These are phyloP conservation scores for Primulina huaijiensis DNA, from an alignment of 257 asterid species.

Conservation along the genomic window DNA sequence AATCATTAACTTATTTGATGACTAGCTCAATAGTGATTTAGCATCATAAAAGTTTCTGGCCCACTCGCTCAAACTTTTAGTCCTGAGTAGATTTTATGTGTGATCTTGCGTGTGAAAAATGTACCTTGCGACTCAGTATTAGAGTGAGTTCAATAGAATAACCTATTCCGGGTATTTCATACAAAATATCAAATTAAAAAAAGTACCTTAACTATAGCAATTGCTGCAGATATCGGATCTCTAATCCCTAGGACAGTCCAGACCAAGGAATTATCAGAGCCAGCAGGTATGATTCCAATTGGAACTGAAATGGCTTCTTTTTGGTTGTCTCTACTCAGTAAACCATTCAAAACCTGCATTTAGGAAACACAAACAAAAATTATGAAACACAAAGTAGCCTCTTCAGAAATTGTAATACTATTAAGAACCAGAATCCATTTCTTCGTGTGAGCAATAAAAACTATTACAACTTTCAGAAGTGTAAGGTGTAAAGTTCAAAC, in stretches of 20 bases:
- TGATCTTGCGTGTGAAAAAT: background rate
- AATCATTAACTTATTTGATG: background rate
- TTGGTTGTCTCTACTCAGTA: constrained; percentile 89
- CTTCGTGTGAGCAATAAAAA: background rate
- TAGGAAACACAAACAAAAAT: background rate
- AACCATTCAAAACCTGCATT: constrained; percentile 90
- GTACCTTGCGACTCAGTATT: background rate
- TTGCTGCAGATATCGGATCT: constrained; percentile 96
- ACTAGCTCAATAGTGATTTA: background rate
- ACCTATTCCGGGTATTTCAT: background rate
- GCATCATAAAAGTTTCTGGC: background rate
- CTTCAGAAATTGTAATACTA: background rate
- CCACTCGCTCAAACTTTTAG: background rate
- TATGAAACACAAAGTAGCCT: background rate
- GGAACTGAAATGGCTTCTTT: constrained; percentile 95
- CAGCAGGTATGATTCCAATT: constrained; percentile 97
- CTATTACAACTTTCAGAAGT: background rate
- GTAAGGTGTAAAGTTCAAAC: background rate
- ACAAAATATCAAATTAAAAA: background rate
- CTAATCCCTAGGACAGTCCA: constrained; percentile 99
- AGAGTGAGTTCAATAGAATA: background rate
- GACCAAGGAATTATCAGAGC: constrained; percentile 95
- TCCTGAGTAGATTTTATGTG: background rate
- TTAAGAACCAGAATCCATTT: background rate
- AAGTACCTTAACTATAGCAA: constrained; percentile 84